A percentile compares a stretch with the other conserved stretches of the same genome.
These are phyloP conservation scores for Annulohypoxylon bovei DNA, from an alignment of 495 filamentous ascomycete genomes.

Conservation along the genomic window DNA sequence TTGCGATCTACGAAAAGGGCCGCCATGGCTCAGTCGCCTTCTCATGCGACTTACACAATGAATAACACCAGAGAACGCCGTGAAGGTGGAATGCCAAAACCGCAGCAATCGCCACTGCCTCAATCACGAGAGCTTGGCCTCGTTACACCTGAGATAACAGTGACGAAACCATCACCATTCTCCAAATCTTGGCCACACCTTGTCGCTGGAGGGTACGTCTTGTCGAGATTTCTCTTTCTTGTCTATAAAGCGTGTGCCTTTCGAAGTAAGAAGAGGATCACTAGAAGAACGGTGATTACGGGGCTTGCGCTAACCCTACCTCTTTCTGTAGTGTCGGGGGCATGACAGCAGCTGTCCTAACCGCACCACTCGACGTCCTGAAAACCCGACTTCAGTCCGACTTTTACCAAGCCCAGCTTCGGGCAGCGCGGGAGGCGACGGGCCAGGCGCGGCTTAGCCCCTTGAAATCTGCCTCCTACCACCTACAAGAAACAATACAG, in stretches of 20 bases:
- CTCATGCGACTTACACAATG: constrained; percentile 41
- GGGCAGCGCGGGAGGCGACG: constrained; percentile 55
- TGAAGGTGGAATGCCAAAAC: constrained; percentile 13
- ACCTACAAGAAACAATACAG: constrained; percentile 80
- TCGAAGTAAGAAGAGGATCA: background rate
- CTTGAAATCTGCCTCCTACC: constrained; percentile 62
- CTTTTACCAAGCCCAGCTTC: constrained; percentile 81
- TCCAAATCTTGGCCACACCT: constrained; percentile 89
- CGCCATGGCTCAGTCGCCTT: constrained; percentile 35
- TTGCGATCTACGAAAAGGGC: constrained; percentile 6
- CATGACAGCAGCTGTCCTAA: constrained; percentile 87
- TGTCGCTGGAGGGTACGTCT: constrained; percentile 81
- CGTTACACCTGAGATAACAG: constrained; percentile 56
- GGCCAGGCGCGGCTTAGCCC: constrained; percentile 54
- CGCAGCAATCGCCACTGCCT: constrained; percentile 49
- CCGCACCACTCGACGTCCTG: constrained; percentile 87
- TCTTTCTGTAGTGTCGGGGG: constrained; percentile 72
- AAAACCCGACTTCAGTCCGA: constrained; percentile 91
- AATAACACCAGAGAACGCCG: constrained; percentile 19
- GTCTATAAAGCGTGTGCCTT: constrained; percentile 3
- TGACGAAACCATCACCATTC: constrained; percentile 57
- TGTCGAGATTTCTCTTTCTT: background rate
- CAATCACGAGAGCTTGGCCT: constrained; percentile 73
- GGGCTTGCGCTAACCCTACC: constrained; percentile 12
- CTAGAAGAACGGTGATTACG: background rate